These are phyloP conservation scores for Drechmeria coniospora DNA, from an alignment of 2,329 filamentous ascomycete species.

Conservation along the genomic window DNA sequence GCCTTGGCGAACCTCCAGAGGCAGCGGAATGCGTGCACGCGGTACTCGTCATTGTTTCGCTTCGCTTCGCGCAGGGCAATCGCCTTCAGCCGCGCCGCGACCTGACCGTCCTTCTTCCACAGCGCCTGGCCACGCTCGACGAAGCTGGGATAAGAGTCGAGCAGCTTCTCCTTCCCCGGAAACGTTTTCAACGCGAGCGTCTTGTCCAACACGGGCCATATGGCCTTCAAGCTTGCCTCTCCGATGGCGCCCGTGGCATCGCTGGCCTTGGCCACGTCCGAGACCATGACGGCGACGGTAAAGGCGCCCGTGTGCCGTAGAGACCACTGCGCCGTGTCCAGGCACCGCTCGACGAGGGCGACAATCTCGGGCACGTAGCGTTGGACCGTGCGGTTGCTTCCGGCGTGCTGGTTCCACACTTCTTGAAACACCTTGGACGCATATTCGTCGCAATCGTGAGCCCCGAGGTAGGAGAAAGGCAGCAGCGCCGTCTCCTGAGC, in stretches of 20 bases:
- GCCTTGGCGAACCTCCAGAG: slow-evolving; percentile 59
- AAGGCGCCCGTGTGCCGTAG: slow-evolving; percentile 81
- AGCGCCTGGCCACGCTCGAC: slow-evolving; percentile 46
- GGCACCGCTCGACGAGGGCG: slow-evolving; percentile 45
- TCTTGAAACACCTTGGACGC: slow-evolving; percentile 67
- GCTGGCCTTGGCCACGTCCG: slow-evolving; percentile 45
- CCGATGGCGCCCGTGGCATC: slow-evolving; percentile 43
- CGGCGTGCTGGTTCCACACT: slow-evolving; percentile 84
- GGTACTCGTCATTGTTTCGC: slow-evolving; percentile 75
- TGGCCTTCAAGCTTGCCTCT: slow-evolving; percentile 38
- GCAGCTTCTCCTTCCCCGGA: slow-evolving; percentile 73
- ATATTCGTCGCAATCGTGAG: slow-evolving; percentile 71
- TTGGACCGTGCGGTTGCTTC: slow-evolving; percentile 64
- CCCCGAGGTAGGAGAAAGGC: slow-evolving; percentile 77
- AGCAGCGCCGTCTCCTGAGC: slow-evolving; percentile 59
- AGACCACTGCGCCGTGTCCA: slow-evolving; percentile 75
- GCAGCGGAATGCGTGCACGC: slow-evolving; percentile 55
- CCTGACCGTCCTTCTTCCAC: slow-evolving; percentile 33
- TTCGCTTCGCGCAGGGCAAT: slow-evolving; percentile 77
- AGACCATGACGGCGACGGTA: slow-evolving; percentile 58
- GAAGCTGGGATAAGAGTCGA: slow-evolving; percentile 67
- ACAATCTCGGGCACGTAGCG: slow-evolving; percentile 78
- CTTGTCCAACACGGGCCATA: slow-evolving; percentile 79
- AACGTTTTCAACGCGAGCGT: slow-evolving; percentile 81
- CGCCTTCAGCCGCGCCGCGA: slow-evolving; percentile 59